Evolutionary conservation across 2,329 filamentous ascomycete genomes (phyloP).

Genomic region (Chaetomiaceae sp.): DNA sequence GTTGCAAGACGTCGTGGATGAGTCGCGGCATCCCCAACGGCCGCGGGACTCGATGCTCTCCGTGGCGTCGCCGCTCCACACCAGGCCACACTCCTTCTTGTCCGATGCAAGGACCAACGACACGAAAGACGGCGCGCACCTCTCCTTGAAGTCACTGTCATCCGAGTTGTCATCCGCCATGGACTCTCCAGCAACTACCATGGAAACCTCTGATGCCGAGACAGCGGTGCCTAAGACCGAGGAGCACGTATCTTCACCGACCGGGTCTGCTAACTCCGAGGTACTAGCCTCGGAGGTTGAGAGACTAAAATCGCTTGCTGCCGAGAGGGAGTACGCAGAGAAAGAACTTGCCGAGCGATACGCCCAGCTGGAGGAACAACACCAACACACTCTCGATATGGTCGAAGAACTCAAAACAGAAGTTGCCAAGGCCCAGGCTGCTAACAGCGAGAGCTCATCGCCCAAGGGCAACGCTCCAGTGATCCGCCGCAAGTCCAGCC

Average conservation of each 20-base stretch:
- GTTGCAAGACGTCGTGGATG: constrained; percentile 79
- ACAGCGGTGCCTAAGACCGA: constrained; percentile 44
- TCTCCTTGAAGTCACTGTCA: constrained; percentile 83
- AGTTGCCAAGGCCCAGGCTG: constrained; percentile 68
- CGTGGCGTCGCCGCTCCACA: constrained; percentile 44
- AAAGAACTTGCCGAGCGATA: constrained; percentile 72
- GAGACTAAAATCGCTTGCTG: constrained; percentile 63
- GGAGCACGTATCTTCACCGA: constrained; percentile 5
- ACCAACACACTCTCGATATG: constrained; percentile 75
- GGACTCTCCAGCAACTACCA: constrained; percentile 65
- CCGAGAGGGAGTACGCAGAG: constrained; percentile 73
- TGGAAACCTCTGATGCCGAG: constrained; percentile 56
- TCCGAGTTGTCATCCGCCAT: constrained; percentile 88
- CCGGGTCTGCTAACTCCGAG: constrained; percentile 14
- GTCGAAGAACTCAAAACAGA: constrained; percentile 90
- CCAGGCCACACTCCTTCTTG: constrained; percentile 77
- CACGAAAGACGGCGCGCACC: constrained; percentile 61
- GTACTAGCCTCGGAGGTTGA: constrained; percentile 61
- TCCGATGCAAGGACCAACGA: constrained; percentile 69
- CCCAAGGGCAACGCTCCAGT: constrained; percentile 65
- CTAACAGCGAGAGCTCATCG: constrained; percentile 52
- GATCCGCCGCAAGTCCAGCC: constrained; percentile 88
- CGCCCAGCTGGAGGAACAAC: constrained; percentile 74
- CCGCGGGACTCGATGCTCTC: constrained; percentile 55
- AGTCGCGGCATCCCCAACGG: constrained; percentile 61